phyloP scores from a whole-genome alignment of 164 flowering plant species.

The grape (Vitis vinifera) region DNA sequence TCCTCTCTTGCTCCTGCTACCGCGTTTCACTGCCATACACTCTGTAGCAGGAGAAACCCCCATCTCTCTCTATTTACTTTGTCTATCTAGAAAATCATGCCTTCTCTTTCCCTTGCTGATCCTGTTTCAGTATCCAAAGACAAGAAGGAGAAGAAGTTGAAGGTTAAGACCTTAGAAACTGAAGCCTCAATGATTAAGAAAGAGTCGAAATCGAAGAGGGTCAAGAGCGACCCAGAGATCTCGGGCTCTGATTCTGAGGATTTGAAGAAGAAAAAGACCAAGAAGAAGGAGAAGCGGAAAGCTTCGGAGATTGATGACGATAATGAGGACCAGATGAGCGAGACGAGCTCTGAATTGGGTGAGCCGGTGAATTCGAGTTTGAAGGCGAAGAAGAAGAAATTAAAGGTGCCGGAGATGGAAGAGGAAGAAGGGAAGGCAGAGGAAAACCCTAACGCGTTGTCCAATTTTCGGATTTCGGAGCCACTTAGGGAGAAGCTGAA shows the following conservation, averaged over 20 bases:
- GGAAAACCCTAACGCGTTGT: conserved; percentile 60
- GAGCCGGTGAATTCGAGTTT: conserved; percentile 38
- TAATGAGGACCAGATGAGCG: conserved; percentile 36
- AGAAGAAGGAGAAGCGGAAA: conserved; percentile 44
- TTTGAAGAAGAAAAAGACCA: conserved; percentile 13
- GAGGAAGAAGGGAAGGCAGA: conserved; percentile 20
- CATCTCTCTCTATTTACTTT: conserved; percentile 6
- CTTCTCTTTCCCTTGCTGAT: conserved; percentile 20
- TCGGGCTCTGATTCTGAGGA: conserved; percentile 20
- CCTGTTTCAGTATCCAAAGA: conserved; percentile 12
- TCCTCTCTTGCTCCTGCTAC: conserved; percentile 30
- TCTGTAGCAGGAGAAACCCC: conserved; percentile 20
- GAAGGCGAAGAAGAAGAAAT: conserved; percentile 37
- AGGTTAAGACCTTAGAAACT: conserved; percentile 20
- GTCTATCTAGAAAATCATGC: conserved; percentile 18
- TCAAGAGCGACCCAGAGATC: not conserved
- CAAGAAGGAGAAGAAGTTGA: conserved; percentile 38
- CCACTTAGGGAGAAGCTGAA: conserved; percentile 55
- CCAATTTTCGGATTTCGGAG: conserved; percentile 66
- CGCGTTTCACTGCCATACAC: conserved; percentile 6
- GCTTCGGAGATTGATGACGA: conserved; percentile 25
- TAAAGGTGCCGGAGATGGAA: conserved; percentile 20
- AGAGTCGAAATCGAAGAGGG: conserved; percentile 18
- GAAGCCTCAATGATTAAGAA: conserved; percentile 10
- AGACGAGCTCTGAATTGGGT: conserved; percentile 49